Percentiles rank a stretch among this genome's conserved stretches.
These are phyloP conservation scores for Cordyceps militaris DNA, from an alignment of 2,329 filamentous ascomycete genomes.

Conservation along the genomic window DNA sequence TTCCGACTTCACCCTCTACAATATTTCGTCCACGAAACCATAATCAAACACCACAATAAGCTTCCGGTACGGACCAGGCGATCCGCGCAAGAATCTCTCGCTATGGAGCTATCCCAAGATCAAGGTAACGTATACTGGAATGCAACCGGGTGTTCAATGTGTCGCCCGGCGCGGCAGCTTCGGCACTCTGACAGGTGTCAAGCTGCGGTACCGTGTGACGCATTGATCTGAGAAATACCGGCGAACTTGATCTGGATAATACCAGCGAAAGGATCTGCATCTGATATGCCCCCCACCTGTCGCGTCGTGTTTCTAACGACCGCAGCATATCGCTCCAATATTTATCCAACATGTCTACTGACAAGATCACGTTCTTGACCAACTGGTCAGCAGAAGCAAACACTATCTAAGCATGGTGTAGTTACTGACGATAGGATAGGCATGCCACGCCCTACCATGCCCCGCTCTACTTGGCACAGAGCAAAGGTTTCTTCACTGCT, in stretches of 20 bases:
- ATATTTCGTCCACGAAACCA: neutral
- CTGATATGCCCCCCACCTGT: slow-evolving; percentile 39
- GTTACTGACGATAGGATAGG: slow-evolving; percentile 38
- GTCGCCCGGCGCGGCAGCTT: neutral
- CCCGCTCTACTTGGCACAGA: slow-evolving; percentile 68
- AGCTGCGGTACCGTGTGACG: neutral
- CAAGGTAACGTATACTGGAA: slow-evolving; percentile 35
- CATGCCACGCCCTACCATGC: slow-evolving; percentile 77
- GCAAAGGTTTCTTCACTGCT: slow-evolving; percentile 67
- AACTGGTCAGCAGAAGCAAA: slow-evolving; percentile 58
- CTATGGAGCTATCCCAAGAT: slow-evolving; percentile 30
- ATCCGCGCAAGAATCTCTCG: slow-evolving; percentile 15
- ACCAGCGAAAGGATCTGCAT: slow-evolving; percentile 84
- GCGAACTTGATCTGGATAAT: slow-evolving; percentile 83
- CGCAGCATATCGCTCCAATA: slow-evolving; percentile 37
- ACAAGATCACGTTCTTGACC: slow-evolving; percentile 79
- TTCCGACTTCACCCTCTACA: neutral
- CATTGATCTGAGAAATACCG: slow-evolving; percentile 67
- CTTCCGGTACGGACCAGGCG: slow-evolving; percentile 10
- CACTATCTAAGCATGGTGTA: neutral
- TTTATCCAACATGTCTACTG: slow-evolving; percentile 62
- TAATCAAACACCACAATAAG: neutral
- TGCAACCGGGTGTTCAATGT: slow-evolving; percentile 25
- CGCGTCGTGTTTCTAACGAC: slow-evolving; percentile 38
- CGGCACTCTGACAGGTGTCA: neutral